Conservation (phyloP, 1,284 basidiomycete species). For the Veloboletus limbatus region DNA sequence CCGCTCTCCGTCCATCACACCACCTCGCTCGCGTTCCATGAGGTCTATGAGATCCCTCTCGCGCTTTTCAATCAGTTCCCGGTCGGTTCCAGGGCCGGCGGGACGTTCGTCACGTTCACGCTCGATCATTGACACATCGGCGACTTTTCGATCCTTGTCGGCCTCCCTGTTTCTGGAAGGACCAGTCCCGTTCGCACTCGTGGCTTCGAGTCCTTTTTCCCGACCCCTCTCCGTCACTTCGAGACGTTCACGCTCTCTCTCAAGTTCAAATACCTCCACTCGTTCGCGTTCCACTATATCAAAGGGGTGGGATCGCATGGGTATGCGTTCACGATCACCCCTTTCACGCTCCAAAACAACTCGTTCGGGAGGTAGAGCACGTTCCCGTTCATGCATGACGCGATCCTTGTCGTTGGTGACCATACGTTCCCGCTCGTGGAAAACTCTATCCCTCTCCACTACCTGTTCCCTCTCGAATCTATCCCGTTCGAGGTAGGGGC, state of each 20-base stretch:
- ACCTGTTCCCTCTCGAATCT: slow-evolving; percentile 23
- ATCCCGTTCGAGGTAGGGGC: slow-evolving; percentile 22
- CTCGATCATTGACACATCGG: slow-evolving; percentile 16
- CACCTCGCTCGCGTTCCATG: slow-evolving; percentile 22
- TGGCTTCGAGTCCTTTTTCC: slow-evolving; percentile 18
- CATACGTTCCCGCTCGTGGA: slow-evolving; percentile 25
- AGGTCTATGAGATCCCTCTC: slow-evolving; percentile 26
- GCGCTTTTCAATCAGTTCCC: slow-evolving; percentile 20
- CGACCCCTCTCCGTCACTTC: slow-evolving; percentile 28
- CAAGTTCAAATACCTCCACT: slow-evolving; percentile 25
- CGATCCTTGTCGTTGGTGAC: slow-evolving; percentile 22
- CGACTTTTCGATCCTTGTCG: slow-evolving; percentile 23
- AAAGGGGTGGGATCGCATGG: slow-evolving; percentile 23
- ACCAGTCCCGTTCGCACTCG: slow-evolving; percentile 1
- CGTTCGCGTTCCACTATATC: slow-evolving; percentile 31
- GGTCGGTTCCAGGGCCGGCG: slow-evolving; percentile 15
- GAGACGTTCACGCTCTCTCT: slow-evolving; percentile 24
- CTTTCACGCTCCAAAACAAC: slow-evolving; percentile 23
- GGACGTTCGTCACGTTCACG: slow-evolving; percentile 26
- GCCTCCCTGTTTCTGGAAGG: slow-evolving; percentile 22
- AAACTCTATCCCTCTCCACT: slow-evolving; percentile 21
- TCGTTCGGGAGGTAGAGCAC: slow-evolving; percentile 19
- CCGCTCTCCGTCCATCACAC: slow-evolving; percentile 19
- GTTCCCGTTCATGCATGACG: slow-evolving; percentile 27
- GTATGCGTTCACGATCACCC: slow-evolving; percentile 24